Evolutionary conservation across 768 basidiomycete species (phyloP).

Genomic region (Fibroporia radiculosa): DNA sequence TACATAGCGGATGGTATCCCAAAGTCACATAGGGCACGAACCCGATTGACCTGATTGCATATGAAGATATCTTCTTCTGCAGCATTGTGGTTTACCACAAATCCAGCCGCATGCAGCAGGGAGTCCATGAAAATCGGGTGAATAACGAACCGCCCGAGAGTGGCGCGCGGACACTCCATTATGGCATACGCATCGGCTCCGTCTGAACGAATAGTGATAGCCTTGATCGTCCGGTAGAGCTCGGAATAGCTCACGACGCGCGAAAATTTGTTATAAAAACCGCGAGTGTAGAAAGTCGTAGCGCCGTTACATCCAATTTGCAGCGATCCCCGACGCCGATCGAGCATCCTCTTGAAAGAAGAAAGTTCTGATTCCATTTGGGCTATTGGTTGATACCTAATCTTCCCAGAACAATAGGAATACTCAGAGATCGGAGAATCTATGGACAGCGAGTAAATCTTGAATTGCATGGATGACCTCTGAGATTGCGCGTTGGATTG

Average conservation of each 20-base stretch:
- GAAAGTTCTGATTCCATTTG: constrained; percentile 16
- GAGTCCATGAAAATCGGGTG: constrained; percentile 61
- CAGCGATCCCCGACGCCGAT: constrained; percentile 24
- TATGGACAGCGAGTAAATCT: constrained; percentile 33
- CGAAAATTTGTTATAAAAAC: constrained; percentile 59
- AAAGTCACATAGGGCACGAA: constrained; percentile 38
- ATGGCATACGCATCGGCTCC: constrained; percentile 34
- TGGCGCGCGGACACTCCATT: constrained; percentile 32
- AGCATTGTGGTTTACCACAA: constrained; percentile 55
- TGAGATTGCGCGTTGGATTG: constrained; percentile 20
- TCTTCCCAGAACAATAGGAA: not conserved
- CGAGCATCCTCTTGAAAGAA: constrained; percentile 27
- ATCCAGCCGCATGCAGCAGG: constrained; percentile 62
- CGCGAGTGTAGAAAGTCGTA: constrained; percentile 48
- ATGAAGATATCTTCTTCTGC: constrained; percentile 49
- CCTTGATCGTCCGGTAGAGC: constrained; percentile 50
- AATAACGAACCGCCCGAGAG: constrained; percentile 28
- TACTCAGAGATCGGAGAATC: constrained; percentile 10
- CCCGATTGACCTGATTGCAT: constrained; percentile 45
- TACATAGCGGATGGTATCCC: constrained; percentile 36
- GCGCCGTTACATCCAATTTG: constrained; percentile 14
- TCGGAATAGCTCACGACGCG: constrained; percentile 58
- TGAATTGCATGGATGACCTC: constrained; percentile 25
- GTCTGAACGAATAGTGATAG: constrained; percentile 40
- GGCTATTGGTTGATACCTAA: not conserved